Conservation (phyloP, 1,284 basidiomycete genomes). For the Microbotryomycetes sp. region DNA sequence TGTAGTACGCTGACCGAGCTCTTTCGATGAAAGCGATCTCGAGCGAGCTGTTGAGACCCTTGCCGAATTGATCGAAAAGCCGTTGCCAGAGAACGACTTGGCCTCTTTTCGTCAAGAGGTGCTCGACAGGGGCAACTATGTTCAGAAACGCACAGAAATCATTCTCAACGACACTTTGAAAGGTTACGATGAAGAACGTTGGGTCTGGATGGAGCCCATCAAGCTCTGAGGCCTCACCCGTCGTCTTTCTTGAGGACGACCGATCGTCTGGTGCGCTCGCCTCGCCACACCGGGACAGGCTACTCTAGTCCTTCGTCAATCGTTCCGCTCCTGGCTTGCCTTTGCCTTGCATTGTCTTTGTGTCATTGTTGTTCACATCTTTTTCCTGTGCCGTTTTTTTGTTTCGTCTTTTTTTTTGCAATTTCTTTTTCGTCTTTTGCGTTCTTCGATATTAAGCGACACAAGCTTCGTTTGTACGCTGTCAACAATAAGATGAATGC, state of each 20-base stretch:
- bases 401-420: not conserved
- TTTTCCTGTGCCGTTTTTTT: not conserved
- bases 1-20: not conserved
- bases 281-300: not conserved
- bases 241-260: too few species aligned
- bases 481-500: not conserved
- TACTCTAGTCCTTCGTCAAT: not conserved
- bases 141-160: constrained; percentile 78
- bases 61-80: constrained; percentile 82
- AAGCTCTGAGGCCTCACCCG: constrained; percentile 7
- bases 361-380: not conserved
- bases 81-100: constrained; percentile 78
- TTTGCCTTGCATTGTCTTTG: not conserved
- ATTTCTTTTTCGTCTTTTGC: not conserved
- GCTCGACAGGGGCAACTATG: constrained; percentile 71
- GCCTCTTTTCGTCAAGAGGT: constrained; percentile 78
- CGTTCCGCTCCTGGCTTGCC: not conserved
- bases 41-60: constrained; percentile 93
- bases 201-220: constrained; percentile 27
- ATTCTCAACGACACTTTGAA: constrained; percentile 86
- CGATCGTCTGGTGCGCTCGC: not conserved
- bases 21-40: constrained; percentile 57
- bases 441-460: not conserved
- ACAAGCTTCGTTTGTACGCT: not conserved
- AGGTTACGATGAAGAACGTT: constrained; percentile 68